A percentile compares a stretch with the other conserved stretches of the same genome.
Conservation (phyloP, 345 rosid species). For the Clausena lansium region DNA sequence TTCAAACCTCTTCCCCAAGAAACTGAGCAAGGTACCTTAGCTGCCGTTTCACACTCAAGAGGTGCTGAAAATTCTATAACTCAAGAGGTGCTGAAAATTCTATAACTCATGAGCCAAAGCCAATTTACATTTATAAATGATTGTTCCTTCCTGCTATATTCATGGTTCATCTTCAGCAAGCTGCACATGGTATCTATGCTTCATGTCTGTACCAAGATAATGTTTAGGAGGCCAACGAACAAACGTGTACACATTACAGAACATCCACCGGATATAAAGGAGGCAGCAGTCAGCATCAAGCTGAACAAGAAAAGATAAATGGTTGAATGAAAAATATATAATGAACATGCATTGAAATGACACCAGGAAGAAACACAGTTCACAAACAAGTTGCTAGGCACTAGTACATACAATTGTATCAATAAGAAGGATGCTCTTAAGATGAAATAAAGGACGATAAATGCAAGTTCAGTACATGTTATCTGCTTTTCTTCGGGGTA, state of each 20-base stretch:
- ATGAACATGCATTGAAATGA: not conserved
- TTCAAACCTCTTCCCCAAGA: constrained; percentile 11
- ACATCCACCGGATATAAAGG: constrained; percentile 1
- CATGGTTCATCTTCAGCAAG: constrained; percentile 54
- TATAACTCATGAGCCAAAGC: not conserved
- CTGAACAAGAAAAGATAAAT: constrained; percentile 1
- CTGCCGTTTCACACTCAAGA: constrained; percentile 7
- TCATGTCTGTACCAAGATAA: constrained; percentile 46
- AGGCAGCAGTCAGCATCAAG: constrained; percentile 15
- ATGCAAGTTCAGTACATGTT: not conserved
- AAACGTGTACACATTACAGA: constrained; percentile 6
- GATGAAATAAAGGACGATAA: not conserved
- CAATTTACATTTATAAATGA: too few species aligned
- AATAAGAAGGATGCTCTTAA: not conserved
- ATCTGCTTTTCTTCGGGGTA: not conserved
- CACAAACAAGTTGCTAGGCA: not conserved
- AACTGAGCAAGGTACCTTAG: not conserved
- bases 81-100: not conserved
- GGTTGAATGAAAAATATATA: not conserved
- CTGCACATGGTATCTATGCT: constrained; percentile 54
- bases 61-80: not conserved
- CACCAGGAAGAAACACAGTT: not conserved
- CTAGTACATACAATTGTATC: not conserved
- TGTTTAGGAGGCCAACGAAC: constrained; percentile 13
- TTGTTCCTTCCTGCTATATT: constrained; percentile 15